phyloP scores from a whole-genome alignment of 768 basidiomycete genomes.

The Hericium erinaceus region DNA sequence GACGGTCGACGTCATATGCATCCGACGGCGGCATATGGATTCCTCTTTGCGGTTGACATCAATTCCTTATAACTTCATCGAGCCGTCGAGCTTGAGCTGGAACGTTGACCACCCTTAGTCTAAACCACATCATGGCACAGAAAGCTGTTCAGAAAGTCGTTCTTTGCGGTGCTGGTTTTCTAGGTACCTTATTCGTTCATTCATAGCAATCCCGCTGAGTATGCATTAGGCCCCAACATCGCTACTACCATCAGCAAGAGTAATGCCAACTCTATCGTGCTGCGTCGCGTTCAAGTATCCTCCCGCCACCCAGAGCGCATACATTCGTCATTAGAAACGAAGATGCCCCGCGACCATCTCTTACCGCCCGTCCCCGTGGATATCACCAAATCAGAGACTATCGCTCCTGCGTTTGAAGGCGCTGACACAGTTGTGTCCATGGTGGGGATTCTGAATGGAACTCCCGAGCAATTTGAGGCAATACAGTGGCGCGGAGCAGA shows the following conservation, averaged over 20 bases:
- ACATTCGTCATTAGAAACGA: constrained; percentile 23
- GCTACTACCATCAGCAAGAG: constrained; percentile 37
- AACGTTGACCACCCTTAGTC: too few species aligned
- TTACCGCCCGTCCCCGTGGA: constrained; percentile 40
- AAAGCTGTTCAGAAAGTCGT: constrained; percentile 24
- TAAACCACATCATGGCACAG: too few species aligned
- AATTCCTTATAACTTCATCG: too few species aligned
- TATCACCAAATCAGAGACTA: constrained; percentile 41
- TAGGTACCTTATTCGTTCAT: constrained; percentile 33
- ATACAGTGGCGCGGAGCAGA: constrained; percentile 60
- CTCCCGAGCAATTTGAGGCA: constrained; percentile 43
- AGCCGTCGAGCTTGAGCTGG: too few species aligned
- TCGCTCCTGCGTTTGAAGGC: constrained; percentile 39
- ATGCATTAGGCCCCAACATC: constrained; percentile 44
- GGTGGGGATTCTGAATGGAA: constrained; percentile 59
- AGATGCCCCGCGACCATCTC: constrained; percentile 24
- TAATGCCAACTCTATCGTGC: constrained; percentile 17
- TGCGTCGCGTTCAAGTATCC: constrained; percentile 43
- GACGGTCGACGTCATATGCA: too few species aligned
- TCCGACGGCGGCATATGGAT: too few species aligned
- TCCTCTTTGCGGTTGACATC: too few species aligned
- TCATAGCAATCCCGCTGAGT: background rate
- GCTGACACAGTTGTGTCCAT: constrained; percentile 57
- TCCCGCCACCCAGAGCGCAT: constrained; percentile 47
- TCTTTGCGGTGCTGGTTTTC: constrained; percentile 39